Evolutionary conservation across 257 asterid genomes (phyloP).

Genomic region (Gynochthodes officinalis): DNA sequence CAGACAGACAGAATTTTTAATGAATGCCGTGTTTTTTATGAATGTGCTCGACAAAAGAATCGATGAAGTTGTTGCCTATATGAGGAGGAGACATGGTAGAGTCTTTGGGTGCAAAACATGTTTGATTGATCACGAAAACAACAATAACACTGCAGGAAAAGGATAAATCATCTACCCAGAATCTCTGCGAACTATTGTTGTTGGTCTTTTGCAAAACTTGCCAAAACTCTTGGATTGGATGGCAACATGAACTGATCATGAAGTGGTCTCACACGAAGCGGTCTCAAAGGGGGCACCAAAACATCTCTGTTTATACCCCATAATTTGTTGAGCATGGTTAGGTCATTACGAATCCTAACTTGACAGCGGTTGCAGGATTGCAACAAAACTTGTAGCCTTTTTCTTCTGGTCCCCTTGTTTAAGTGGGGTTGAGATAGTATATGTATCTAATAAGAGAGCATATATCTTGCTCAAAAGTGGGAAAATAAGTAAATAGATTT

Average conservation of each 20-base stretch:
- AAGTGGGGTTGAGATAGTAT: neutral
- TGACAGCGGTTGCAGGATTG: conserved; percentile 11
- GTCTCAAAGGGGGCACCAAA: too few relatives aligned
- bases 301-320: too few relatives aligned
- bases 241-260: conserved; percentile 11
- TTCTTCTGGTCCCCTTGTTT: neutral
- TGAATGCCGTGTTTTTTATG: too few relatives aligned
- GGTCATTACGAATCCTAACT: neutral
- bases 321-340: neutral
- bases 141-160: neutral
- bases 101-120: neutral
- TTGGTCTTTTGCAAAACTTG: neutral
- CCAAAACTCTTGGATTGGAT: neutral
- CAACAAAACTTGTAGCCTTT: neutral
- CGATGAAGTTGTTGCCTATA: too few relatives aligned
- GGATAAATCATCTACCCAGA: neutral
- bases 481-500: neutral
- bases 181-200: neutral
- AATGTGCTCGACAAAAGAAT: too few relatives aligned
- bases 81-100: neutral
- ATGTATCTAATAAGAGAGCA: neutral
- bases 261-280: conserved; percentile 17
- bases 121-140: conserved; percentile 4
- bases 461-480: neutral
- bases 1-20: too few relatives aligned